Evolutionary conservation across 225 moss, liverwort and hornwort species (phyloP).

Genomic region (Marchantia paleacea): DNA sequence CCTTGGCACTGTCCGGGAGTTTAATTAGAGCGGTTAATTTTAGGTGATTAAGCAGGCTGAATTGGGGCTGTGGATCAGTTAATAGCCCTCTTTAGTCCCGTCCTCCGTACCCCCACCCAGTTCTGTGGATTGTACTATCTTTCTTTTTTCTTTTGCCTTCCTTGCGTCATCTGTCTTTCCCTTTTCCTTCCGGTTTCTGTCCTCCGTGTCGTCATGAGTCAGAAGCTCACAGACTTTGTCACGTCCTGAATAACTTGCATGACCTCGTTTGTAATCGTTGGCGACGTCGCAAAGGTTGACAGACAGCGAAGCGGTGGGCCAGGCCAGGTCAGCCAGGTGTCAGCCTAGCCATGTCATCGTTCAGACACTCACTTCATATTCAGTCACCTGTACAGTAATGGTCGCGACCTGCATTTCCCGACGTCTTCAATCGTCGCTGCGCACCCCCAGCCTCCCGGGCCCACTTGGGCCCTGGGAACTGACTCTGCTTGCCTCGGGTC

Average conservation of each 20-base stretch:
- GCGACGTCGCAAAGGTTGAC: not conserved
- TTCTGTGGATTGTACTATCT: too few relatives aligned
- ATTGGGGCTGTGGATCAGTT: too few relatives aligned
- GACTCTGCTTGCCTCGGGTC: not conserved
- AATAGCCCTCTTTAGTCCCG: not conserved
- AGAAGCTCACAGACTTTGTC: not conserved
- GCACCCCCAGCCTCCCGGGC: not conserved
- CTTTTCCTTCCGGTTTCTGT: not conserved
- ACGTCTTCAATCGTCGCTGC: not conserved
- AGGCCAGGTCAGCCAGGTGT: not conserved
- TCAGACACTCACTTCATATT: slow-evolving; percentile 4
- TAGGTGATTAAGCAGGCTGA: too few relatives aligned
- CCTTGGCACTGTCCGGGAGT: not conserved
- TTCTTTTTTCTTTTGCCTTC: too few relatives aligned
- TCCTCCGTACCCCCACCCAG: not conserved
- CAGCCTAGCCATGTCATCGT: not conserved
- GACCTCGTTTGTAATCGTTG: not conserved
- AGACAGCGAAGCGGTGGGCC: not conserved
- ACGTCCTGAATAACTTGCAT: not conserved
- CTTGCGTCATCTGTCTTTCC: not conserved
- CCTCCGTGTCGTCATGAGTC: not conserved
- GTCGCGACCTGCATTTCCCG: not conserved
- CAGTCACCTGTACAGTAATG: slow-evolving; percentile 10
- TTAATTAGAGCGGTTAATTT: not conserved
- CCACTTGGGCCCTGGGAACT: not conserved